Evolutionary conservation across 2,329 filamentous ascomycete genomes (phyloP).

Genomic region (Fusarium staphyleae): DNA sequence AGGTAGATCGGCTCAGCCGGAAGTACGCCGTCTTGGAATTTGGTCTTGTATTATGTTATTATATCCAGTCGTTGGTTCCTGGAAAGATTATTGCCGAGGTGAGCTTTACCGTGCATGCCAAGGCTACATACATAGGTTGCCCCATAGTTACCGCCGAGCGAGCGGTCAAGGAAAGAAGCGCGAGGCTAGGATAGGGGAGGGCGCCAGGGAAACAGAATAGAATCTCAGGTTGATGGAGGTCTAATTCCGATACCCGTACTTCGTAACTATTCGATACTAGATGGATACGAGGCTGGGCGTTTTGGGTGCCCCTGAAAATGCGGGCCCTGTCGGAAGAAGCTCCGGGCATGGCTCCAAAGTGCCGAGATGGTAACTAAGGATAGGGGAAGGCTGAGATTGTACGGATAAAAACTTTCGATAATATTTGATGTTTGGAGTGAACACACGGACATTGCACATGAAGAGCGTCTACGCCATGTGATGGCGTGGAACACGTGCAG

Average conservation of each 20-base stretch:
- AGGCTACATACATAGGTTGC: slow-evolving; percentile 13
- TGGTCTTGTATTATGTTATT: too few relatives aligned
- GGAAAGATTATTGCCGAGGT: neutral
- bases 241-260: slow-evolving; percentile 17
- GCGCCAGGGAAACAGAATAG: neutral
- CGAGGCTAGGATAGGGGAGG: neutral
- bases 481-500: neutral
- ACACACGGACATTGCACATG: slow-evolving; percentile 3
- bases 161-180: neutral
- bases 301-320: slow-evolving; percentile 25
- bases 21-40: slow-evolving; percentile 13
- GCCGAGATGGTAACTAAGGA: neutral
- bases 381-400: neutral
- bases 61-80: neutral
- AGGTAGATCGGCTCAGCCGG: too few relatives aligned
- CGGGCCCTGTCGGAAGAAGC: neutral
- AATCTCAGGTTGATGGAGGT: neutral
- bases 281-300: slow-evolving; percentile 21
- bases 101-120: slow-evolving; percentile 8
- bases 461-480: slow-evolving; percentile 7
- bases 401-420: neutral
- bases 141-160: slow-evolving; percentile 2
- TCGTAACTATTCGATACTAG: too few relatives aligned
- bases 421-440: neutral
- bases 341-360: neutral